Conservation (phyloP, 202 grass and related monocot genomes). For the Brachypodium distachyon region DNA sequence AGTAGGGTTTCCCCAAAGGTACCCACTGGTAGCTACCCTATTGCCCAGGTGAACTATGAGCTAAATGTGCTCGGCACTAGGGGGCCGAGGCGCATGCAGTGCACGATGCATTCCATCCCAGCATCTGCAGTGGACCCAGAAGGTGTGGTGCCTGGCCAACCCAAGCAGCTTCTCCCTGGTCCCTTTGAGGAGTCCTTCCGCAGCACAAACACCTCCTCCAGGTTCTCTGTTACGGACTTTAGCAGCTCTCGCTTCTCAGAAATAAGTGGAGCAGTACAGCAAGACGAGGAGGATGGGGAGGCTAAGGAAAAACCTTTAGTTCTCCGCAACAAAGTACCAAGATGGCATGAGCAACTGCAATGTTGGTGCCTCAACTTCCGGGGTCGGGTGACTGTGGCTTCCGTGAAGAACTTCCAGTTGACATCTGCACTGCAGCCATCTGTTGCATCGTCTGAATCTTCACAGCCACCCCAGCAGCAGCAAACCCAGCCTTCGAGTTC, state of each 20-base stretch:
- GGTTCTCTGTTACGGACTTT: constrained; percentile 57
- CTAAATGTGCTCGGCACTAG: constrained; percentile 82
- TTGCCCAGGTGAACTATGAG: constrained; percentile 74
- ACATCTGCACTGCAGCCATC: constrained; percentile 34
- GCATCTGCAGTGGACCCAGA: constrained; percentile 48
- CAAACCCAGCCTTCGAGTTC: constrained; percentile 28
- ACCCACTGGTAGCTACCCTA: constrained; percentile 63
- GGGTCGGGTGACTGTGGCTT: constrained; percentile 68
- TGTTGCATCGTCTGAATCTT: constrained; percentile 13
- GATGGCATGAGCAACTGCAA: constrained; percentile 95
- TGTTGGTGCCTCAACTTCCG: constrained; percentile 95
- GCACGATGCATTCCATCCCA: constrained; percentile 87
- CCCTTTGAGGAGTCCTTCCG: constrained; percentile 68
- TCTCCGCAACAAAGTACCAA: constrained; percentile 74
- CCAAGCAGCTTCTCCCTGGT: constrained; percentile 35
- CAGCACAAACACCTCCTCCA: constrained; percentile 41
- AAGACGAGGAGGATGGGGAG: constrained; percentile 20
- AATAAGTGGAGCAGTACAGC: constrained; percentile 25
- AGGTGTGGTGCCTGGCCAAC: constrained; percentile 57
- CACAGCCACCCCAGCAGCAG: constrained; percentile 27
- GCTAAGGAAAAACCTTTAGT: constrained; percentile 65
- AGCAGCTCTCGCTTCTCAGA: constrained; percentile 72
- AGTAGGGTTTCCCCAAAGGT: constrained; percentile 87
- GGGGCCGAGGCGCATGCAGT: constrained; percentile 77
- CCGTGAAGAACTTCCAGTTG: constrained; percentile 93